These are phyloP conservation scores for Mortierella hygrophila DNA, from an alignment of 192 early-diverging fungal genomes.

Conservation along the genomic window DNA sequence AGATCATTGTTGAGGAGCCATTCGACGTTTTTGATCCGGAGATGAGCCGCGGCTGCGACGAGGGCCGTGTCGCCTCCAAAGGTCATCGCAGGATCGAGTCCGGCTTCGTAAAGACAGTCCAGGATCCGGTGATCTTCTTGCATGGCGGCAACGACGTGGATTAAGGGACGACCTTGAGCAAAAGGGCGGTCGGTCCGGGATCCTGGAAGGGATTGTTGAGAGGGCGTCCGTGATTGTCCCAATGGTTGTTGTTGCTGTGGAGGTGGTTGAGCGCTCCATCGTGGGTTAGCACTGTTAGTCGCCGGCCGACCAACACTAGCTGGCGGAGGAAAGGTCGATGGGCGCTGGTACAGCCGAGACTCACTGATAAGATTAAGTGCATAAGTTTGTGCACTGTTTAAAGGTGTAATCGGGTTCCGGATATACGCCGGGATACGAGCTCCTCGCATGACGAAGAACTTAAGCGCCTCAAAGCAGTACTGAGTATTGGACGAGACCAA, in stretches of 20 bases:
- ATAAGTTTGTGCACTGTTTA: slow-evolving; percentile 41
- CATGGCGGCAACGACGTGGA: slow-evolving; percentile 54
- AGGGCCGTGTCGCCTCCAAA: slow-evolving; percentile 41
- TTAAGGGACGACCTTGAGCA: slow-evolving; percentile 26
- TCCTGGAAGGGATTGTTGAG: not conserved
- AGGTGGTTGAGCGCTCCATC: not conserved
- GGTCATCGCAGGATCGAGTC: slow-evolving; percentile 42
- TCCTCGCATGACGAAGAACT: slow-evolving; percentile 41
- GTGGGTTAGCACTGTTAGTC: not conserved
- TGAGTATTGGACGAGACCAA: slow-evolving; percentile 50
- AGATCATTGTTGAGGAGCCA: slow-evolving; percentile 52
- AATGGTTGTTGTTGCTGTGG: not conserved
- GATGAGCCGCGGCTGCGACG: slow-evolving; percentile 37
- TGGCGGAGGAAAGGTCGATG: not conserved
- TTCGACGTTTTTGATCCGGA: slow-evolving; percentile 46
- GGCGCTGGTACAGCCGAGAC: slow-evolving; percentile 4
- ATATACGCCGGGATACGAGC: slow-evolving; percentile 50
- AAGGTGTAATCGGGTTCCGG: slow-evolving; percentile 35
- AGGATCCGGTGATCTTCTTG: slow-evolving; percentile 51
- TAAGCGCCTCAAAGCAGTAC: slow-evolving; percentile 49
- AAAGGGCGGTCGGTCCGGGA: slow-evolving; percentile 6
- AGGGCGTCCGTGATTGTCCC: not conserved
- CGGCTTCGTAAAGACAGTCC: slow-evolving; percentile 50
- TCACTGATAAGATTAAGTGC: slow-evolving; percentile 40
- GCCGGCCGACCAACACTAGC: not conserved